phyloP scores from a whole-genome alignment of 2,329 filamentous ascomycete species.

The Sporothrix humicola region DNA sequence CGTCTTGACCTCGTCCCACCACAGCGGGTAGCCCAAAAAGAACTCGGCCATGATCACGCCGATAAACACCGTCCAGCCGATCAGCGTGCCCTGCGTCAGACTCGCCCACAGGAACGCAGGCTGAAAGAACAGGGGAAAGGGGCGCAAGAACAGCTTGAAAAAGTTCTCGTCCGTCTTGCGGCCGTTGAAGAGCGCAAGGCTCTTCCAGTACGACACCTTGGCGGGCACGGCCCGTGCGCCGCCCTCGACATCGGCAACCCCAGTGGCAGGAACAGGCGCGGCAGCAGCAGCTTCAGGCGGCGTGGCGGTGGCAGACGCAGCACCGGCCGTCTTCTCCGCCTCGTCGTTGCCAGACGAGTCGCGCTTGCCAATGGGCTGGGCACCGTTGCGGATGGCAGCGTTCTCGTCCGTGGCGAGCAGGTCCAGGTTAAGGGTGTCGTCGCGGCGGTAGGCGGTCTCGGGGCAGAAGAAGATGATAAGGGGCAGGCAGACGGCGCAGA shows the following conservation, averaged over 20 bases:
- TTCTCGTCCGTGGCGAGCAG: conserved; percentile 51
- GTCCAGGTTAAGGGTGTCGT: conserved; percentile 72
- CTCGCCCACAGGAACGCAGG: conserved; percentile 81
- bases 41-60: conserved; percentile 81
- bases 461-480: conserved; percentile 79
- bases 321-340: conserved; percentile 19
- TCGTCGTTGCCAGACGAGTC: conserved; percentile 35
- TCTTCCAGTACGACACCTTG: conserved; percentile 64
- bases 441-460: conserved; percentile 78
- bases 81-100: conserved; percentile 85
- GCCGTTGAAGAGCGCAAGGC: conserved; percentile 75
- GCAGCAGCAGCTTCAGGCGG: conserved; percentile 31
- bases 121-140: conserved; percentile 81
- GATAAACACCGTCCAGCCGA: conserved; percentile 95
- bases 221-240: conserved; percentile 44
- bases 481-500: conserved; percentile 72
- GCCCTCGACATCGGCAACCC: conserved; percentile 3
- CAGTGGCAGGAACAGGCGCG: conserved; percentile 29
- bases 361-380: conserved; percentile 13
- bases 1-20: conserved; percentile 78
- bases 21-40: conserved; percentile 80
- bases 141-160: conserved; percentile 68
- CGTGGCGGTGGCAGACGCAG: conserved; percentile 29
- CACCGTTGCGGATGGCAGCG: neutral
- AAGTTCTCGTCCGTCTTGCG: conserved; percentile 80